Conservation (phyloP, 208 protist genomes). For the Porcisia deanei region DNA sequence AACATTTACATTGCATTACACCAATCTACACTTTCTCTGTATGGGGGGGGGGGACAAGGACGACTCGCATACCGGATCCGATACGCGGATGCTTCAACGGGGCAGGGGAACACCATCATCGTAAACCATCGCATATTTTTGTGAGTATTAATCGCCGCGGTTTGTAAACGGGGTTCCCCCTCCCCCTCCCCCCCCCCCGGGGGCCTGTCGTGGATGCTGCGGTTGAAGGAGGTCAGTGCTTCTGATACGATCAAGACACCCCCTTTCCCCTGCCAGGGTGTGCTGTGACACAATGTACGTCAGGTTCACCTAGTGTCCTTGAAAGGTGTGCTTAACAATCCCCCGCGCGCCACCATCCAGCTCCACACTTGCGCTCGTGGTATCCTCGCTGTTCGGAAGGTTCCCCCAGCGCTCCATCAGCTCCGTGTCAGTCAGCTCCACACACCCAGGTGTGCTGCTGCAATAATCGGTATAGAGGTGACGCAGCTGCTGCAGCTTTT, state of each 20-base stretch:
- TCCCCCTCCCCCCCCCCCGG: not conserved
- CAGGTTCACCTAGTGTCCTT: not conserved
- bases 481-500: slow-evolving; percentile 18
- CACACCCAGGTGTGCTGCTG: slow-evolving; percentile 18
- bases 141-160: too few species aligned
- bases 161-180: too few species aligned
- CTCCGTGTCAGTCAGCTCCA: slow-evolving; percentile 23
- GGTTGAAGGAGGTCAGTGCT: slow-evolving; percentile 27
- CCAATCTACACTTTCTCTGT: too few species aligned
- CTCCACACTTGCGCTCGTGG: slow-evolving; percentile 13
- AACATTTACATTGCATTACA: too few species aligned
- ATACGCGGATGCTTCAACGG: too few species aligned
- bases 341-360: slow-evolving; percentile 18
- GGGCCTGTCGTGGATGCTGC: slow-evolving; percentile 24
- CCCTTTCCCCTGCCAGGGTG: slow-evolving; percentile 11
- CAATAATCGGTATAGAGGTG: slow-evolving; percentile 15
- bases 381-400: slow-evolving; percentile 11
- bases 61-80: too few species aligned
- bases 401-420: slow-evolving; percentile 25
- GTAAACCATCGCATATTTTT: too few species aligned
- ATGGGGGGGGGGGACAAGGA: too few species aligned
- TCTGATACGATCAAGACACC: not conserved
- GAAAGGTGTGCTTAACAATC: slow-evolving; percentile 5
- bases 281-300: slow-evolving; percentile 19
- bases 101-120: too few species aligned